These are phyloP conservation scores for Aspergillus sp. DNA, from an alignment of 2,329 filamentous ascomycete species.

Conservation along the genomic window DNA sequence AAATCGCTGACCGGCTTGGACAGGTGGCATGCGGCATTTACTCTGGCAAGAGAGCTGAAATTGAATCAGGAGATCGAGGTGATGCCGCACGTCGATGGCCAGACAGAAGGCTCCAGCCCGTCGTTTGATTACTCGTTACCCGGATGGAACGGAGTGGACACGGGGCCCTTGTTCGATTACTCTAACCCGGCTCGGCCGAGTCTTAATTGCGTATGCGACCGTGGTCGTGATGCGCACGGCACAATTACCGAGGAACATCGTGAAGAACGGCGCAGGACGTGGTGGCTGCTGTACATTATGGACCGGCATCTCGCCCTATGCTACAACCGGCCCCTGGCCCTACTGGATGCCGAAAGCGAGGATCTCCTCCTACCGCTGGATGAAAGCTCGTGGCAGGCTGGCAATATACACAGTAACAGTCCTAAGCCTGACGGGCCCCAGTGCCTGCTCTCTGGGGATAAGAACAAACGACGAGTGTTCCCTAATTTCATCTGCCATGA, in stretches of 20 bases:
- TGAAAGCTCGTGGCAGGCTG: conserved; percentile 81
- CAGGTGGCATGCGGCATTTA: conserved; percentile 87
- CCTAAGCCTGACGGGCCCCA: conserved; percentile 39
- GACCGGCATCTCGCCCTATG: conserved; percentile 87
- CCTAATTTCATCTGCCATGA: conserved; percentile 81
- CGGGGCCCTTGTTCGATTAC: conserved; percentile 45
- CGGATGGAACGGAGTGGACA: conserved; percentile 52
- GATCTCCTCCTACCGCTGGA: conserved; percentile 82
- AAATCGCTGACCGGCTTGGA: background rate
- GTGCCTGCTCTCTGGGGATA: conserved; percentile 33
- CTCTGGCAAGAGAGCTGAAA: conserved; percentile 81
- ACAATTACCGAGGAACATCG: conserved; percentile 73
- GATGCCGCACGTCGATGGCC: conserved; percentile 29
- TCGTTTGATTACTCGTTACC: conserved; percentile 33
- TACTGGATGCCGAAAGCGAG: conserved; percentile 85
- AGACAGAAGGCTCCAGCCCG: conserved; percentile 33
- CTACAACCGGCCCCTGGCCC: conserved; percentile 84
- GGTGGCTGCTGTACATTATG: conserved; percentile 92
- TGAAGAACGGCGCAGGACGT: conserved; percentile 84
- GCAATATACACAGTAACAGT: conserved; percentile 66
- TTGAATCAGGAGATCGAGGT: conserved; percentile 72
- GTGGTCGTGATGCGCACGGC: conserved; percentile 19
- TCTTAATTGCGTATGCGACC: conserved; percentile 38
- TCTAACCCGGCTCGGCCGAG: conserved; percentile 33
- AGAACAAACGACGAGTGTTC: conserved; percentile 59